A percentile compares a stretch with the other conserved stretches of the same genome.
phyloP scores from a whole-genome alignment of 1,139 yeast species.

The Groenewaldozyma sp. region DNA sequence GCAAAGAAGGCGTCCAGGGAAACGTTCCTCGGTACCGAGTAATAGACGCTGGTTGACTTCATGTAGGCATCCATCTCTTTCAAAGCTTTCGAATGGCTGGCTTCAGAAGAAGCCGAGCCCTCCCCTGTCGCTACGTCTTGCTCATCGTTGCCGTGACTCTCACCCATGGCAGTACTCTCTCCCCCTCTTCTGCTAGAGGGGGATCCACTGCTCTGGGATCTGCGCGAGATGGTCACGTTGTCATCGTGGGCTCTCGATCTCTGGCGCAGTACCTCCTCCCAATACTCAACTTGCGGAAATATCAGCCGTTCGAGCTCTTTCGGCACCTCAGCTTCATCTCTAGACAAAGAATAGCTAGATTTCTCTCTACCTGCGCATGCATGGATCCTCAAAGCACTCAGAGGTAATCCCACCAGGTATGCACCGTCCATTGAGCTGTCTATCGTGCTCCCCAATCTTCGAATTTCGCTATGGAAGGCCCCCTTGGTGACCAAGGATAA shows the following conservation, averaged over 20 bases:
- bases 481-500: neutral
- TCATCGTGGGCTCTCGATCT: neutral
- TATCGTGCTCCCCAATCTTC: neutral
- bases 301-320: neutral
- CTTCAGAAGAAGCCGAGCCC: neutral
- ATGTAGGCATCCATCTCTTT: neutral
- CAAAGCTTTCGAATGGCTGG: neutral
- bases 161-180: neutral
- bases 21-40: neutral
- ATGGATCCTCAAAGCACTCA: neutral
- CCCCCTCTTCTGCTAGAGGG: neutral
- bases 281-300: slow-evolving; percentile 1
- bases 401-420: slow-evolving; percentile 1
- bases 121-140: neutral
- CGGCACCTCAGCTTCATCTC: neutral
- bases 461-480: neutral
- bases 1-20: neutral
- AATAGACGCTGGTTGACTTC: neutral
- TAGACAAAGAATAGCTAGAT: neutral
- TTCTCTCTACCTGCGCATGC: neutral
- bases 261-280: neutral
- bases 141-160: neutral
- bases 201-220: no score
- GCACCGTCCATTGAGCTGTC: neutral
- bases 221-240: neutral